Evolutionary conservation across 2,329 filamentous ascomycete genomes (phyloP).

Genomic region (Venturia asperata): DNA sequence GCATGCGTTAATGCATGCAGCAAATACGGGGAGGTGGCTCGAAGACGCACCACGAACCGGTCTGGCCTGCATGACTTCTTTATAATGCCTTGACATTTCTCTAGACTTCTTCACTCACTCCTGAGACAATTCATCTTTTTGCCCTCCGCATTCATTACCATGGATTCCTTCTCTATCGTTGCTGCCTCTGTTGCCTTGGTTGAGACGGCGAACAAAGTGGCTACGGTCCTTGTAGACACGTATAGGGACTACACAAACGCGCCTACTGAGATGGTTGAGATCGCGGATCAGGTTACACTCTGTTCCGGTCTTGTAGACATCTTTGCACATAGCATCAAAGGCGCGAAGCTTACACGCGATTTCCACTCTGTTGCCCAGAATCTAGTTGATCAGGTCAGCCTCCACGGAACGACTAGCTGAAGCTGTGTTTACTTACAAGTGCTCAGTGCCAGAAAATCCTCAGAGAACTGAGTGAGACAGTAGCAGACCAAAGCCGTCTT

Average conservation of each 20-base stretch:
- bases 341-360: neutral
- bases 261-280: conserved; percentile 3
- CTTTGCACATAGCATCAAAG: conserved; percentile 1
- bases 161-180: conserved; percentile 9
- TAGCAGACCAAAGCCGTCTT: neutral
- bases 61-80: conserved; percentile 2
- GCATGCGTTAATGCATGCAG: neutral
- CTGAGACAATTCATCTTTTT: neutral
- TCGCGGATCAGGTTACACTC: neutral
- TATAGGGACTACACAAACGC: conserved; percentile 11
- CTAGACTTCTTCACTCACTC: neutral
- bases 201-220: neutral
- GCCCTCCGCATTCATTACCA: neutral
- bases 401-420: neutral
- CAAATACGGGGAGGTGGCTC: neutral
- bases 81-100: neutral
- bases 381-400: conserved; percentile 1
- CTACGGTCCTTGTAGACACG: conserved; percentile 8
- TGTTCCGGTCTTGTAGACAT: neutral
- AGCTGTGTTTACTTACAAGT: neutral
- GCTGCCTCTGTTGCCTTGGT: conserved; percentile 5
- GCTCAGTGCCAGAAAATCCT: neutral
- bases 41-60: neutral
- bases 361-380: conserved; percentile 4
- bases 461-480: neutral